Conservation (phyloP, 2,329 filamentous ascomycete species). For the Monilinia polystroma region DNA sequence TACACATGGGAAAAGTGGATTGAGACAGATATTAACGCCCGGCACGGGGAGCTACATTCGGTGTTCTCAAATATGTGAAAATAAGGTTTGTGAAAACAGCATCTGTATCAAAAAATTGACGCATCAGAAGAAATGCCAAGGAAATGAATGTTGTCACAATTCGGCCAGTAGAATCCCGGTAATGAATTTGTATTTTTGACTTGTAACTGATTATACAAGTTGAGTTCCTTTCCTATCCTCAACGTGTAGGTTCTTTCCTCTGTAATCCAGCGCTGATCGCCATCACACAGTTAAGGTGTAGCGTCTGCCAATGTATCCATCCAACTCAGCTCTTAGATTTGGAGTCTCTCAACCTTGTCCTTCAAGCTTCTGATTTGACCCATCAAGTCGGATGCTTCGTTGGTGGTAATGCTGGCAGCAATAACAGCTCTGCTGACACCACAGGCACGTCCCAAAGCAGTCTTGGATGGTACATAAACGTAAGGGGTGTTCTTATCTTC, state of each 20-base stretch:
- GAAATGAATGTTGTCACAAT: not conserved
- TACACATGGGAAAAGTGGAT: not conserved
- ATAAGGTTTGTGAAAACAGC: not conserved
- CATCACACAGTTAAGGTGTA: constrained; percentile 24
- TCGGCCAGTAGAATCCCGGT: not conserved
- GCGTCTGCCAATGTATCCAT: constrained; percentile 14
- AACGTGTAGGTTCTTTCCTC: constrained; percentile 1
- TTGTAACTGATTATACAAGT: constrained; percentile 9
- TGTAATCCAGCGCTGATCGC: not conserved
- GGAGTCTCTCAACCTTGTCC: constrained; percentile 93
- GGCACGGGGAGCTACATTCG: not conserved
- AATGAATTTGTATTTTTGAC: constrained; percentile 14
- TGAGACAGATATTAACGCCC: not conserved
- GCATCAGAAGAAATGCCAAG: not conserved
- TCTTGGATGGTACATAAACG: constrained; percentile 74
- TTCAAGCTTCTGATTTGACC: constrained; percentile 84
- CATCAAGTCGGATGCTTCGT: constrained; percentile 84
- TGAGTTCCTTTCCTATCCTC: not conserved
- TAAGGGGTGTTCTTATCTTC: constrained; percentile 79
- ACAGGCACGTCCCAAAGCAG: constrained; percentile 82
- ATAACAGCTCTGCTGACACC: constrained; percentile 89
- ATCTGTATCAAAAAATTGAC: not conserved
- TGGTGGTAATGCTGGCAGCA: constrained; percentile 82
- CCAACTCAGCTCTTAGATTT: constrained; percentile 63
- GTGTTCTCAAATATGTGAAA: not conserved